These are phyloP conservation scores for Coniochaeta pulveracea DNA, from an alignment of 2,329 filamentous ascomycete species.

Conservation along the genomic window DNA sequence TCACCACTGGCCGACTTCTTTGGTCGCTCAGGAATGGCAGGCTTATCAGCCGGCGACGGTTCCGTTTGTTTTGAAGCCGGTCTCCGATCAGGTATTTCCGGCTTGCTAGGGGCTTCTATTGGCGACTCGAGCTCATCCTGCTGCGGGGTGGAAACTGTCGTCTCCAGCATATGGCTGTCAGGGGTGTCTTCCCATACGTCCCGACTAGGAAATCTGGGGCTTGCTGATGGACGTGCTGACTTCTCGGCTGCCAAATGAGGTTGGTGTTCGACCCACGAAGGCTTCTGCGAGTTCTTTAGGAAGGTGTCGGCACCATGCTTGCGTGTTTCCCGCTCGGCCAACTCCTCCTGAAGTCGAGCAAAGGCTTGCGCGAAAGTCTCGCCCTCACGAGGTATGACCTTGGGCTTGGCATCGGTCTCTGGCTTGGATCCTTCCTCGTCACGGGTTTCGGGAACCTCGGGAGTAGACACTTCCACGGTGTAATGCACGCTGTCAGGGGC, in stretches of 20 bases:
- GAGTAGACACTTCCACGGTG: conserved; percentile 74
- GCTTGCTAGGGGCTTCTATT: conserved; percentile 36
- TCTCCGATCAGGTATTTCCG: conserved; percentile 43
- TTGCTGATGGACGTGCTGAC: conserved; percentile 41
- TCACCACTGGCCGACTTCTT: conserved; percentile 34
- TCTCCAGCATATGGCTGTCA: conserved; percentile 69
- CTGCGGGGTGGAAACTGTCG: conserved; percentile 53
- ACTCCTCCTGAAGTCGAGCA: conserved; percentile 52
- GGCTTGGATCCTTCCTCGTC: conserved; percentile 16
- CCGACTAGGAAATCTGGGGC: conserved; percentile 74
- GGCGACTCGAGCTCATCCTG: conserved; percentile 31
- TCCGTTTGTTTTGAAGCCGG: conserved; percentile 25
- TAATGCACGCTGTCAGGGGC: conserved; percentile 74
- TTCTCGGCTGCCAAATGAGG: conserved; percentile 38
- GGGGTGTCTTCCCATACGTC: conserved; percentile 95
- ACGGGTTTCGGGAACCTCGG: conserved; percentile 38
- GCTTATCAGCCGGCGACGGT: conserved; percentile 24
- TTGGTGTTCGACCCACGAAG: conserved; percentile 34
- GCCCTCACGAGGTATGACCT: conserved; percentile 24
- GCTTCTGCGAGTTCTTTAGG: conserved; percentile 35
- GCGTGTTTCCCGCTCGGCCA: conserved; percentile 45
- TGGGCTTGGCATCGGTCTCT: conserved; percentile 10
- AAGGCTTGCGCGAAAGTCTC: conserved; percentile 54
- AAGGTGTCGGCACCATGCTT: conserved; percentile 33
- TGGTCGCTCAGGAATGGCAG: conserved; percentile 37